Evolutionary conservation across 2,329 filamentous ascomycete species (phyloP).

Genomic region (Paecilomyces fulvus): DNA sequence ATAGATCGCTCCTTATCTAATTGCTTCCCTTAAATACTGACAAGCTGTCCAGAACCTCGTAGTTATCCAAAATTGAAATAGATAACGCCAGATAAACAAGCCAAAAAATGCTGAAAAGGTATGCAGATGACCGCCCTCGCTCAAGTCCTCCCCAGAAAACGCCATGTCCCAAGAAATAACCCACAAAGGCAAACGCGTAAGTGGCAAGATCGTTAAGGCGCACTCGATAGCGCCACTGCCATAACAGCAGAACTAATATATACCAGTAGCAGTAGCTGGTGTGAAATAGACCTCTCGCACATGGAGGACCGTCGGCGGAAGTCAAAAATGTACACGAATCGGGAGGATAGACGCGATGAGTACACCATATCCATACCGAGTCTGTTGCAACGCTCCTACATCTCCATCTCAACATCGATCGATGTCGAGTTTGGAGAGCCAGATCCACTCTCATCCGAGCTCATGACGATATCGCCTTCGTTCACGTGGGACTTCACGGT

Average conservation of each 20-base stretch:
- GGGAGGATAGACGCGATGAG: neutral
- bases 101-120: neutral
- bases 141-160: neutral
- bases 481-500: neutral
- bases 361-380: neutral
- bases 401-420: constrained; percentile 25
- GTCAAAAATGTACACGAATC: neutral
- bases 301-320: neutral
- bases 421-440: neutral
- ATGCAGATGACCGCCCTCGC: neutral
- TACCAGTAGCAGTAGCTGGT: neutral
- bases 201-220: neutral
- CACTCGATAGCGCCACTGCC: neutral
- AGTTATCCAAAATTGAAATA: too few relatives aligned
- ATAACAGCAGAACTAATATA: neutral
- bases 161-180: neutral
- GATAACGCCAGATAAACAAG: neutral
- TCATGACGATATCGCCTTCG: neutral
- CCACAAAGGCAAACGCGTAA: neutral
- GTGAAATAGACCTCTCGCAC: neutral
- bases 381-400: constrained; percentile 2
- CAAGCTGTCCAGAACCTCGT: neutral
- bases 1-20: too few relatives aligned
- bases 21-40: neutral
- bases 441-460: neutral